Conservation (phyloP, 2,329 filamentous ascomycete species). For the Coniella vitis region DNA sequence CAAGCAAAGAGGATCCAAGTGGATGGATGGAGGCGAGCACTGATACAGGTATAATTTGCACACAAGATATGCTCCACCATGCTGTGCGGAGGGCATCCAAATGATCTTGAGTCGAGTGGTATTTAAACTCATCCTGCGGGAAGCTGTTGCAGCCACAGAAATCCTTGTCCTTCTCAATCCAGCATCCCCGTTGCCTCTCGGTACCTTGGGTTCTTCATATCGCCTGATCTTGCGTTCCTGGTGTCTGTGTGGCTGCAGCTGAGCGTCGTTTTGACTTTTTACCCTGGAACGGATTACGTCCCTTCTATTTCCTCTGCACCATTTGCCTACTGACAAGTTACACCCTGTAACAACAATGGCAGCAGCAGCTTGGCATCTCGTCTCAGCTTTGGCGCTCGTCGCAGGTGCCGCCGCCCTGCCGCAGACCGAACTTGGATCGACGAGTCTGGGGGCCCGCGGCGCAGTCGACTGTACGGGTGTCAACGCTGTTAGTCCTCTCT, state of each 20-base stretch:
- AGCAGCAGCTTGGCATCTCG: constrained; percentile 3
- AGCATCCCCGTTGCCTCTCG: background rate
- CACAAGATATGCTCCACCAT: too few relatives aligned
- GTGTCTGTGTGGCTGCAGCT: background rate
- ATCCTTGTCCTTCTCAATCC: background rate
- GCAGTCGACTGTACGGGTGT: constrained; percentile 11
- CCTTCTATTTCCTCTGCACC: background rate
- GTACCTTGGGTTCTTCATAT: background rate
- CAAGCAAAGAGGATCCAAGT: too few relatives aligned
- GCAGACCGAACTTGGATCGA: background rate
- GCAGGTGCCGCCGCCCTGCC: background rate
- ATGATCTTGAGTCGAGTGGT: background rate
- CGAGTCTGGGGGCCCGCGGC: background rate
- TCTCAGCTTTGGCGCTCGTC: constrained; percentile 5
- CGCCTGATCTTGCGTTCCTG: background rate
- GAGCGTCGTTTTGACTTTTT: background rate
- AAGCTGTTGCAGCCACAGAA: background rate
- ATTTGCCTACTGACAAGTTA: background rate
- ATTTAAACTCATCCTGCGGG: background rate
- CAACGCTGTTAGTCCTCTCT: constrained; percentile 11
- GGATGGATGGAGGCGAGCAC: too few relatives aligned
- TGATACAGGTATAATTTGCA: too few relatives aligned
- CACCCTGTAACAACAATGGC: too few relatives aligned
- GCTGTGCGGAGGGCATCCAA: too few relatives aligned
- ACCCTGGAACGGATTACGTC: background rate